These are phyloP conservation scores for Cadophora sp. DNA, from an alignment of 2,329 filamentous ascomycete species.

Conservation along the genomic window DNA sequence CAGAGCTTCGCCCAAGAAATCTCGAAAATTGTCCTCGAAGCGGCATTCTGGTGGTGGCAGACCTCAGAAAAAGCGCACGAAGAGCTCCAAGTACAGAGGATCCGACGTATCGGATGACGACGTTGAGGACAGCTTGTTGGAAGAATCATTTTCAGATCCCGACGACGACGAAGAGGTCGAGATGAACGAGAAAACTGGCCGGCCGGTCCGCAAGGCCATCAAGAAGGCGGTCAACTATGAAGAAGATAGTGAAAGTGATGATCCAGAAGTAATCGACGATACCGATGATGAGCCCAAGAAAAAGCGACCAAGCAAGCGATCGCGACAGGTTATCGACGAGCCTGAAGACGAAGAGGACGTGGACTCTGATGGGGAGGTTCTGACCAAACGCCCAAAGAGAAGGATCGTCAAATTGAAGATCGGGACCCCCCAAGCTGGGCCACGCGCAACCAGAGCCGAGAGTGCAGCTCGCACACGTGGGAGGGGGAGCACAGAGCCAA, in stretches of 20 bases:
- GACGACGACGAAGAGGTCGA: conserved; percentile 50
- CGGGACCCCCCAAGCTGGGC: conserved; percentile 29
- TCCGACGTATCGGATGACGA: conserved; percentile 70
- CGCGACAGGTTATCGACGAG: conserved; percentile 27
- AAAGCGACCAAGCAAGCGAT: conserved; percentile 38
- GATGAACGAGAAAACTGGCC: conserved; percentile 55
- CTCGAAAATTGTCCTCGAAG: conserved; percentile 42
- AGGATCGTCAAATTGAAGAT: conserved; percentile 43
- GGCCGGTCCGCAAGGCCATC: conserved; percentile 56
- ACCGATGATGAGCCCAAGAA: conserved; percentile 31
- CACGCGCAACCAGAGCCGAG: conserved; percentile 40
- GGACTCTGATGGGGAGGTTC: conserved; percentile 37
- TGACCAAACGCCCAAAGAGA: conserved; percentile 27
- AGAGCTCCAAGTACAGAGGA: conserved; percentile 57
- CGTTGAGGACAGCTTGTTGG: conserved; percentile 55
- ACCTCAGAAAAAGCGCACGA: conserved; percentile 48
- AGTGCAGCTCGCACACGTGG: conserved; percentile 39
- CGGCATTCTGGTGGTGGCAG: conserved; percentile 38
- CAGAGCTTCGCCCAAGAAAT: conserved; percentile 52
- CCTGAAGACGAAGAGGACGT: conserved; percentile 39
- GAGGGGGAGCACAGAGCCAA: conserved; percentile 39
- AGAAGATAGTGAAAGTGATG: conserved; percentile 52
- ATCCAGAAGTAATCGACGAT: conserved; percentile 45
- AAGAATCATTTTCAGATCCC: conserved; percentile 59
- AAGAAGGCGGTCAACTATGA: conserved; percentile 55